Evolutionary conservation across 495 filamentous ascomycete genomes (phyloP).

Genomic region (Friedmanniomyces endolithicus): DNA sequence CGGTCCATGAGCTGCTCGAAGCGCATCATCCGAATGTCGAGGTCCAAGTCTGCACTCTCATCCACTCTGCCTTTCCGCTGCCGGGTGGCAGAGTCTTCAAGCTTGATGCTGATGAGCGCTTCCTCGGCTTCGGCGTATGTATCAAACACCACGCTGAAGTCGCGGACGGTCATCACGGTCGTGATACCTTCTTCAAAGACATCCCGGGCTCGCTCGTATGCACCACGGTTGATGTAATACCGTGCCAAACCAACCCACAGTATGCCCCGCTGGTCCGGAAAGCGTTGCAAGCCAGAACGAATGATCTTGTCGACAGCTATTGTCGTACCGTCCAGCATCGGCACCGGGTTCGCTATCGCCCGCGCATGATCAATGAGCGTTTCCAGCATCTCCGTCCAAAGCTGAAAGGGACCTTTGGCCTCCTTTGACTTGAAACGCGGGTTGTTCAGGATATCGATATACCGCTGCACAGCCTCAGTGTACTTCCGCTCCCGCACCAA

Average conservation of each 20-base stretch:
- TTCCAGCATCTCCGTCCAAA: slow-evolving; percentile 99
- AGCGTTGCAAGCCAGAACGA: slow-evolving; percentile 81
- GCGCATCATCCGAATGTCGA: slow-evolving; percentile 94
- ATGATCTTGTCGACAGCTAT: slow-evolving; percentile 92
- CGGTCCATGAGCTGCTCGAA: slow-evolving; percentile 98
- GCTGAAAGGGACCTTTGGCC: slow-evolving; percentile 85
- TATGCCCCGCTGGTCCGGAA: slow-evolving; percentile 88
- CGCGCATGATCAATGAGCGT: slow-evolving; percentile 82
- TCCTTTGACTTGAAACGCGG: slow-evolving; percentile 83
- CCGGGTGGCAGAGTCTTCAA: slow-evolving; percentile 73
- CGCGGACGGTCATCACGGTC: slow-evolving; percentile 97
- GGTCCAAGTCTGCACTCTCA: slow-evolving; percentile 82
- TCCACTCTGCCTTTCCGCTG: slow-evolving; percentile 71
- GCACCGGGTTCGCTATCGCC: slow-evolving; percentile 47
- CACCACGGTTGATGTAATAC: slow-evolving; percentile 89
- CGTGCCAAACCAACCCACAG: slow-evolving; percentile 94
- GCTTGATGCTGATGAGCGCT: slow-evolving; percentile 78
- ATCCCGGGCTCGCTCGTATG: slow-evolving; percentile 84
- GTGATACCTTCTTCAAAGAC: slow-evolving; percentile 94
- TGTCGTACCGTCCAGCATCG: slow-evolving; percentile 37
- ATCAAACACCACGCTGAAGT: slow-evolving; percentile 95
- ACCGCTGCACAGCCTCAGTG: slow-evolving; percentile 84
- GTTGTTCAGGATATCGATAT: slow-evolving; percentile 90
- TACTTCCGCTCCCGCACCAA: slow-evolving; percentile 71
- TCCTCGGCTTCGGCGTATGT: slow-evolving; percentile 96